A percentile compares a stretch with the other conserved stretches of the same genome.
phyloP scores from a whole-genome alignment of 108 stramenopile genomes.

The Cyclotella baltica region DNA sequence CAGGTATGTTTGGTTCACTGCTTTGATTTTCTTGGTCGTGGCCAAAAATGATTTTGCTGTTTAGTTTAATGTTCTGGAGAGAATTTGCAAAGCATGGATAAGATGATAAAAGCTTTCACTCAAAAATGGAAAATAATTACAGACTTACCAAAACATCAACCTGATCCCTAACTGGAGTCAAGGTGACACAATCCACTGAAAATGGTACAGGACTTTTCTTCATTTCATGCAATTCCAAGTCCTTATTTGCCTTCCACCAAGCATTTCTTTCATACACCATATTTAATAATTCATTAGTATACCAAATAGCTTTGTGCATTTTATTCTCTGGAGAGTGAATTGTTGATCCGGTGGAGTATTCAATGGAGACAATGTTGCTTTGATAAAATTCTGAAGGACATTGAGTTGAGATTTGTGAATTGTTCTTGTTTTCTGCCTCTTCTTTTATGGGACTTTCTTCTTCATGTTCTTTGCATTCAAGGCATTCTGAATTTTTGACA shows the following conservation, averaged over 20 bases:
- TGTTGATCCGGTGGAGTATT: slow-evolving; percentile 43
- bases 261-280: slow-evolving; percentile 47
- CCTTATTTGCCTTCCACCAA: slow-evolving; percentile 42
- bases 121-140: neutral
- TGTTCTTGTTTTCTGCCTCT: slow-evolving; percentile 3
- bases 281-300: slow-evolving; percentile 58
- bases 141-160: slow-evolving; percentile 30
- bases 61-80: slow-evolving; percentile 11
- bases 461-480: slow-evolving; percentile 23
- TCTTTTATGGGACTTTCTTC: neutral
- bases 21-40: neutral
- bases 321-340: slow-evolving; percentile 31
- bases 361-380: slow-evolving; percentile 32
- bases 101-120: neutral
- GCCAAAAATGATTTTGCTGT: slow-evolving; percentile 20
- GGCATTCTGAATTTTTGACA: neutral
- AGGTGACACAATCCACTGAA: slow-evolving; percentile 36
- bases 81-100: neutral
- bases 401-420: neutral
- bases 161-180: slow-evolving; percentile 34
- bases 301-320: slow-evolving; percentile 39
- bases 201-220: slow-evolving; percentile 9
- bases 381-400: slow-evolving; percentile 16
- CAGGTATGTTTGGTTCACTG: neutral
- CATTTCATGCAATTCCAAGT: slow-evolving; percentile 7